Evolutionary conservation across 2,329 filamentous ascomycete genomes (phyloP).

Genomic region (Dactylellina sp.): DNA sequence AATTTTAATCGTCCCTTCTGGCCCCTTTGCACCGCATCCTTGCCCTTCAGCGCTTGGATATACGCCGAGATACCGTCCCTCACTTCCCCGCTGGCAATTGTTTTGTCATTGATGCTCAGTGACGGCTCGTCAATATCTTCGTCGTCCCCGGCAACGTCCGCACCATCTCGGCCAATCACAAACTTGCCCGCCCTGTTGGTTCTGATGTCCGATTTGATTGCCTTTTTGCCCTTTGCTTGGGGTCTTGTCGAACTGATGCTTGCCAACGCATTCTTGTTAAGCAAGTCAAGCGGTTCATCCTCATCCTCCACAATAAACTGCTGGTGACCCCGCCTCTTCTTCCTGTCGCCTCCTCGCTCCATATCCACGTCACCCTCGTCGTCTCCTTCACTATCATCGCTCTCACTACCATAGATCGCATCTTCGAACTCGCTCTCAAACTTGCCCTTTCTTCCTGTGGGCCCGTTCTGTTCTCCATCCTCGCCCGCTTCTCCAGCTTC

Average conservation of each 20-base stretch:
- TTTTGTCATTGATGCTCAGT: constrained; percentile 71
- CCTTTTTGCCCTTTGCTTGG: constrained; percentile 69
- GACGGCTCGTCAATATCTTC: constrained; percentile 71
- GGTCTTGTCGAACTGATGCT: constrained; percentile 94
- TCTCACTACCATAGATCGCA: constrained; percentile 83
- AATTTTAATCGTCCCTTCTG: constrained; percentile 78
- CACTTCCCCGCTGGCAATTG: constrained; percentile 63
- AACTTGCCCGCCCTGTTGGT: constrained; percentile 83
- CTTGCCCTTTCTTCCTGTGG: constrained; percentile 69
- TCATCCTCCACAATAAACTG: constrained; percentile 93
- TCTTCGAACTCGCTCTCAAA: constrained; percentile 96
- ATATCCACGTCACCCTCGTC: constrained; percentile 74
- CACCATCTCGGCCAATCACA: constrained; percentile 74
- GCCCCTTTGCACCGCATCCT: constrained; percentile 74
- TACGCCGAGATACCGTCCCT: constrained; percentile 75
- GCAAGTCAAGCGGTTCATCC: constrained; percentile 91
- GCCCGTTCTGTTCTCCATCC: constrained; percentile 68
- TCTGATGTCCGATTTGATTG: constrained; percentile 72
- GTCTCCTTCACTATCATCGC: constrained; percentile 66
- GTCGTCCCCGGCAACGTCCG: constrained; percentile 62
- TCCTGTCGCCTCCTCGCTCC: constrained; percentile 67
- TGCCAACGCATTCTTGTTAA: constrained; percentile 87
- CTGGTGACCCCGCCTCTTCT: constrained; percentile 70
- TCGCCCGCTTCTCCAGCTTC: constrained; percentile 71
- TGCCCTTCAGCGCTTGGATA: constrained; percentile 76